Percentiles rank a stretch among this genome's conserved stretches.
phyloP scores from a whole-genome alignment of 345 rosid genomes.

The Salix caprea region DNA sequence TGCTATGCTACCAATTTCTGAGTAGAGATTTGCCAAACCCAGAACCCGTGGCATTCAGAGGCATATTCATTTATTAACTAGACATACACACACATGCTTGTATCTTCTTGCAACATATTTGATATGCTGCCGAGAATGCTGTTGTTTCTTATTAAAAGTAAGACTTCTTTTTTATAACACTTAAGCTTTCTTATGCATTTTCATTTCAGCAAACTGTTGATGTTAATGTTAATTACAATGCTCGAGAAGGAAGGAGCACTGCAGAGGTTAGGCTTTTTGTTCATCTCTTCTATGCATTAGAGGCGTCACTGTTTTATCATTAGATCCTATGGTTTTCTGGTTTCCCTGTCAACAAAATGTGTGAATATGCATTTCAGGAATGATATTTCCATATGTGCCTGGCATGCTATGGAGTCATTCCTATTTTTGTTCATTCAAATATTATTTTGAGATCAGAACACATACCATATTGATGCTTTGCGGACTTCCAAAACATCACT shows the following conservation, averaged over 20 bases:
- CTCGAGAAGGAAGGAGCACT: slow-evolving; percentile 77
- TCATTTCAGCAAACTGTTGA: slow-evolving; percentile 58
- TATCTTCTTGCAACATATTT: no score
- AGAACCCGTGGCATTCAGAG: not conserved
- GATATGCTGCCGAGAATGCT: no score
- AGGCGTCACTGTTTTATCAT: not conserved
- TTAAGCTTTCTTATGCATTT: slow-evolving; percentile 7
- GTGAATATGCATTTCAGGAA: not conserved
- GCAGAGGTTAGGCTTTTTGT: slow-evolving; percentile 44
- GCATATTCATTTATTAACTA: not conserved
- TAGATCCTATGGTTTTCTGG: not conserved
- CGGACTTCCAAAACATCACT: not conserved
- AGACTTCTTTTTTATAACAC: not conserved
- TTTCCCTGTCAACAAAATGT: not conserved
- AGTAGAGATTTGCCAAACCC: slow-evolving; percentile 4
- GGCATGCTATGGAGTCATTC: not conserved
- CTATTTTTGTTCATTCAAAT: not conserved
- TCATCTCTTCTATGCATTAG: not conserved
- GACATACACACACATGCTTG: no score
- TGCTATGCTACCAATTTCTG: slow-evolving; percentile 2
- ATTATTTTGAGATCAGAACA: not conserved
- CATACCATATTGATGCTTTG: not conserved
- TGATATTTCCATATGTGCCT: not conserved
- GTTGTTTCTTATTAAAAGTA: no score
- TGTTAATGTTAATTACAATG: slow-evolving; percentile 58